Evolutionary conservation across 192 early-diverging fungal genomes (phyloP).

Genomic region (Mortierella claussenii): DNA sequence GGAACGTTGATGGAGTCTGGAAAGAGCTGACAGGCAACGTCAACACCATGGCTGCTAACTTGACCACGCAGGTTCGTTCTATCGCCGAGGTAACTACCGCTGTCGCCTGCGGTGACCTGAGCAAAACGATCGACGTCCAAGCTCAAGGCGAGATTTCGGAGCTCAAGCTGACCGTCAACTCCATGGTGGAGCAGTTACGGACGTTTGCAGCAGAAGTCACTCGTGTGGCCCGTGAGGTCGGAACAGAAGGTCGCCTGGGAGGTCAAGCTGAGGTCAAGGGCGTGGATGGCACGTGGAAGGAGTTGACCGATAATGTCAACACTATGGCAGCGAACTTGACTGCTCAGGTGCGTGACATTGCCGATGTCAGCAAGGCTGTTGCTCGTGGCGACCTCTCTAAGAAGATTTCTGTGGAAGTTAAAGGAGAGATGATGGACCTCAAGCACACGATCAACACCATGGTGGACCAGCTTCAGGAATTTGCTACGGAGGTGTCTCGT

Average conservation of each 20-base stretch:
- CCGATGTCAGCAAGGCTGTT: constrained; percentile 68
- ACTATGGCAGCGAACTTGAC: constrained; percentile 74
- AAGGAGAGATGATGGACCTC: constrained; percentile 68
- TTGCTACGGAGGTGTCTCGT: constrained; percentile 71
- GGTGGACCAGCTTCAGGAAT: constrained; percentile 73
- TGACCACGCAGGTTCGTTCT: constrained; percentile 68
- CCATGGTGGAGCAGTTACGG: constrained; percentile 65
- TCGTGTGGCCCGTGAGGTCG: background rate
- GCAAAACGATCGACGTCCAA: constrained; percentile 57
- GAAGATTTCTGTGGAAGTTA: constrained; percentile 60
- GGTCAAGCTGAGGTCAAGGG: background rate
- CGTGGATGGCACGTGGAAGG: background rate
- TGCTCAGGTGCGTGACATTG: constrained; percentile 69
- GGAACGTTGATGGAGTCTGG: constrained; percentile 69
- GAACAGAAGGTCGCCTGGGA: background rate
- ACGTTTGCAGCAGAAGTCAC: constrained; percentile 48
- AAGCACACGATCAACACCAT: constrained; percentile 72
- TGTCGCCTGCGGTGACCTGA: constrained; percentile 65
- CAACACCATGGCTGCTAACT: constrained; percentile 69
- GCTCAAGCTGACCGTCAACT: constrained; percentile 63
- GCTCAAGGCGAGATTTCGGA: constrained; percentile 65
- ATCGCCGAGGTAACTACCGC: constrained; percentile 69
- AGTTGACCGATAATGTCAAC: constrained; percentile 66
- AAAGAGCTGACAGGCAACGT: constrained; percentile 71
- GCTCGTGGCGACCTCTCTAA: constrained; percentile 65